Base-by-base conservation (phyloP, 495 filamentous ascomycete genomes). In the Amphirosellinia nigrospora region DNA sequence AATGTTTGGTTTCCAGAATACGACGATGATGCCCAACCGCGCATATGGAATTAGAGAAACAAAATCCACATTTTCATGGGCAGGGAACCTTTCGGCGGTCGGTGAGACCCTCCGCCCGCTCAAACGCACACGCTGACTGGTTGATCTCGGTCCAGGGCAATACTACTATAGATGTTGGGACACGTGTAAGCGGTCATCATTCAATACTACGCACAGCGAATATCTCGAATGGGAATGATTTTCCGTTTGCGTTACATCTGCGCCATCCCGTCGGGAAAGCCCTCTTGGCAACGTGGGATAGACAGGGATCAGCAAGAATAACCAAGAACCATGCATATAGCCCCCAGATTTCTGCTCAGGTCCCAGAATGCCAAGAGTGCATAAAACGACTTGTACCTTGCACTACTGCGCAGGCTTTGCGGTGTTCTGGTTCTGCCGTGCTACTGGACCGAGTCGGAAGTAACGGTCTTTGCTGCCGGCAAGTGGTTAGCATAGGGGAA, bases 311-410 rank as follows among this genome's bases (percentile, higher is more conserved):
- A 15, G 34, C 56, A 38, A 26, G 13, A 50, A 21, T 23, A 10
- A 10, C 46, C n/a, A 16, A 32, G 26, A 55, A 15, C 55, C 19
- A 36, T 36, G 34, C 34, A 60, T 60, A 10, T 15, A 10, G 56
- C 56, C 30, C n/a, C n/a, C n/a, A n/a, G n/a, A n/a, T n/a, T n/a
- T n/a, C n/a, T n/a, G n/a, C n/a, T n/a, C n/a, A n/a, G n/a, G n/a
- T n/a, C n/a, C 56, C 56, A 3, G 39, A 11, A 36, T 26, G 56
- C 56, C 34, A 60, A 60, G 30, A 6, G 4, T 26, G 30, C 53
- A 56, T 56, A 46, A 46, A 56, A 36, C 13, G n/a, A 39, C 19
- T 60, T 60, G 53, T 34, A 30, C 53, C 53, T 34, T 36, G 52
- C 53, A 56, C 53, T 56, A 55, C 52, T 55, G 26, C 46, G 46